These are phyloP conservation scores for Lithohypha guttulata DNA, from an alignment of 2,329 filamentous ascomycete genomes.

Conservation along the genomic window DNA sequence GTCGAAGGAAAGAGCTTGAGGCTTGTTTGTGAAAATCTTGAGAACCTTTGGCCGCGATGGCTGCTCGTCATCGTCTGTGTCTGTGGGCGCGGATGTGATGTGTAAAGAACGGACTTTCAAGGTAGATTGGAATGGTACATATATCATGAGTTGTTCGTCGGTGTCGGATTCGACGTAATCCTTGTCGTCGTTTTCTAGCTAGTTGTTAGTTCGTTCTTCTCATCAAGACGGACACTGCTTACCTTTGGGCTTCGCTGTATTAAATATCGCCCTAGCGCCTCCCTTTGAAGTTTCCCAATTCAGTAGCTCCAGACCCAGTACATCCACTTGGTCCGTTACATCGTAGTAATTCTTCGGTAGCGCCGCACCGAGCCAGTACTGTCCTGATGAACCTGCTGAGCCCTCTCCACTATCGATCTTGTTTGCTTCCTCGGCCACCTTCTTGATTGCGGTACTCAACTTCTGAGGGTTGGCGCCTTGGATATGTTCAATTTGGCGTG, in stretches of 20 bases:
- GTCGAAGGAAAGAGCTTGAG: constrained; percentile 86
- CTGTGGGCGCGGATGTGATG: constrained; percentile 67
- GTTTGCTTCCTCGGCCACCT: constrained; percentile 56
- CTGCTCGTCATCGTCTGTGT: constrained; percentile 49
- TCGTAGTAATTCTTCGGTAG: constrained; percentile 73
- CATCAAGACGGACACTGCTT: constrained; percentile 39
- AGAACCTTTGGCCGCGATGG: constrained; percentile 74
- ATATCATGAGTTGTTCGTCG: constrained; percentile 92
- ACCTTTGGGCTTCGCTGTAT: constrained; percentile 48
- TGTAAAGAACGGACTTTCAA: constrained; percentile 80
- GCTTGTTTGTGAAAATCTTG: constrained; percentile 75
- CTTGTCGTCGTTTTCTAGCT: constrained; percentile 42
- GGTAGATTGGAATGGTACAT: constrained; percentile 75
- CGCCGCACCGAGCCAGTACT: constrained; percentile 60
- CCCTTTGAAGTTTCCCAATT: constrained; percentile 74
- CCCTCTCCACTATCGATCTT: constrained; percentile 32
- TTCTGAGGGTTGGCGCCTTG: constrained; percentile 62
- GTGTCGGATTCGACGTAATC: constrained; percentile 97
- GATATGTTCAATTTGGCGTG: constrained; percentile 55
- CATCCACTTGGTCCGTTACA: constrained; percentile 70
- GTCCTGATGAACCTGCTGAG: constrained; percentile 32
- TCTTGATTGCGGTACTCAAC: constrained; percentile 60
- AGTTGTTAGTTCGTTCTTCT: constrained; percentile 50
- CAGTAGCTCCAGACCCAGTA: constrained; percentile 70
- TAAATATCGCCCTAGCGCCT: constrained; percentile 62